Evolutionary conservation across 1,139 yeast genomes (phyloP).

Genomic region (Diutina sp.): DNA sequence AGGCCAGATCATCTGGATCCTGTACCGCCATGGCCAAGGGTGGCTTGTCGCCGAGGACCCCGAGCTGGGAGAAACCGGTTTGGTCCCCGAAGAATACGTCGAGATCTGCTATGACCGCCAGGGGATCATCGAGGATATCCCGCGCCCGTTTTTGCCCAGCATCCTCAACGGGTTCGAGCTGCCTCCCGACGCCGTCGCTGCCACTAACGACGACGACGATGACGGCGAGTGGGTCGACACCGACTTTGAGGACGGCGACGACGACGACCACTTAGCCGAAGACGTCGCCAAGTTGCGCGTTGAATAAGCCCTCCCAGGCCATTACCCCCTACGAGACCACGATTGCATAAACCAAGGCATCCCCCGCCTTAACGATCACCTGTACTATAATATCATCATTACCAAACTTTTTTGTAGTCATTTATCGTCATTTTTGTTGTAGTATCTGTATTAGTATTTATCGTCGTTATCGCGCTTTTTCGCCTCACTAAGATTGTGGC

Average conservation of each 20-base stretch:
- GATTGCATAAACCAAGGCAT: background rate
- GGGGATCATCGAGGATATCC: conserved; percentile 20
- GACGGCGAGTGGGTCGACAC: conserved; percentile 26
- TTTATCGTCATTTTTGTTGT: background rate
- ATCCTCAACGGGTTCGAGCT: conserved; percentile 15
- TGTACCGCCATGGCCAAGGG: conserved; percentile 93
- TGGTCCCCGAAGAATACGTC: conserved; percentile 93
- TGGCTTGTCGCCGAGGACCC: conserved; percentile 95
- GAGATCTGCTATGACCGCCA: conserved; percentile 30
- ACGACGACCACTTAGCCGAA: background rate
- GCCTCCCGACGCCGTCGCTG: background rate
- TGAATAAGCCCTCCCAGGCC: background rate
- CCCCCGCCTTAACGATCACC: conserved; percentile 1
- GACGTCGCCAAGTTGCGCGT: background rate
- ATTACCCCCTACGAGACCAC: background rate
- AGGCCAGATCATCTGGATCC: conserved; percentile 78
- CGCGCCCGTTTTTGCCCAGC: conserved; percentile 35
- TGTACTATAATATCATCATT: conserved; percentile 2
- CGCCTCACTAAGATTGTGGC: background rate
- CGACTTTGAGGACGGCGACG: conserved; percentile 6
- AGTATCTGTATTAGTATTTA: too few species aligned
- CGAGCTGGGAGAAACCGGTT: conserved; percentile 68
- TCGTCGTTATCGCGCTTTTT: background rate
- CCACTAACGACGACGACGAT: conserved; percentile 9
- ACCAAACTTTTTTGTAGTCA: background rate